Conservation (phyloP, 2,329 filamentous ascomycete genomes). For the Apiospora hydei region DNA sequence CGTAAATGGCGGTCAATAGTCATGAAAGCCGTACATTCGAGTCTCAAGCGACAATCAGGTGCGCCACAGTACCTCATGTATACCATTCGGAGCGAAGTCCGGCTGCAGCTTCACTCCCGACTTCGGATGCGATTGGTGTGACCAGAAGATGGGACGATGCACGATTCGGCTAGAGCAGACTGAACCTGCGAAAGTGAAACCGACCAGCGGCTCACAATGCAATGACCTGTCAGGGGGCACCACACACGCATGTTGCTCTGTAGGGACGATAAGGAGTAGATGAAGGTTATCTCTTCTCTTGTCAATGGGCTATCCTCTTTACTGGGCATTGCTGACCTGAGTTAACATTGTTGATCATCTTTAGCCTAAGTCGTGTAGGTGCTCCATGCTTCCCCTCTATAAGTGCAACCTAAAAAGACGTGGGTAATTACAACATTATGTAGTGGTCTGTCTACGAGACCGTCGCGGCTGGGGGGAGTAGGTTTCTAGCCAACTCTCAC, state of each 20-base stretch:
- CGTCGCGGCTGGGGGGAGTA: conserved; percentile 9
- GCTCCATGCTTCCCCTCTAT: conserved; percentile 7
- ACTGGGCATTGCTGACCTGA: conserved; percentile 20
- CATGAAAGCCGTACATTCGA: background rate
- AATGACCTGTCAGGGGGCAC: background rate
- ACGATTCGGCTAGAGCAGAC: background rate
- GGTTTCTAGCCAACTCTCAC: conserved; percentile 49
- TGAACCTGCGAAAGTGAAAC: background rate
- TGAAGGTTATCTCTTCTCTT: conserved; percentile 6
- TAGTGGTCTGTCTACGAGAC: conserved; percentile 8
- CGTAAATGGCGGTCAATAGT: background rate
- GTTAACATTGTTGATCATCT: background rate
- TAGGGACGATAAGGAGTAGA: background rate
- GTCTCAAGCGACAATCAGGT: too few relatives aligned
- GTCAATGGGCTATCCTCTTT: conserved; percentile 2
- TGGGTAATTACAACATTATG: conserved; percentile 22
- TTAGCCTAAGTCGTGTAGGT: background rate
- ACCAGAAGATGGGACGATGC: background rate
- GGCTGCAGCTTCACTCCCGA: background rate
- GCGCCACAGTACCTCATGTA: background rate
- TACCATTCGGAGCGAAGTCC: background rate
- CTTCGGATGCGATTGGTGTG: background rate
- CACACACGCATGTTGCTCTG: background rate
- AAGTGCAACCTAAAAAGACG: conserved; percentile 6
- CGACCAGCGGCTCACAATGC: background rate